Base-by-base conservation (phyloP, 208 protist species). In the Phytomonas sp. region DNA sequence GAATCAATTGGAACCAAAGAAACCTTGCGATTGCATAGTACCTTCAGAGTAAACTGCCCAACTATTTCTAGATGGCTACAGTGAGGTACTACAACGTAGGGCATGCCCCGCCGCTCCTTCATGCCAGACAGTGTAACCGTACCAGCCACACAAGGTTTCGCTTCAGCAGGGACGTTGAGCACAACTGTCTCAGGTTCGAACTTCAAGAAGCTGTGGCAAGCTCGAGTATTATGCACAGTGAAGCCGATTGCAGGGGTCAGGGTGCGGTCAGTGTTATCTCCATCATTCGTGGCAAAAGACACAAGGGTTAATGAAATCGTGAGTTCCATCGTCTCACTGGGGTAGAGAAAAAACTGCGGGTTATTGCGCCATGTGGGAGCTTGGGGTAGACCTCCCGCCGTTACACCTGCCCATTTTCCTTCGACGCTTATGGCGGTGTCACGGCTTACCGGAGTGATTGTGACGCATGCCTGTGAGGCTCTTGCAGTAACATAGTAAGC, bases 41-140 rank as follows among this genome's bases (percentile, higher is more conserved):
- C 85, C 61, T 87, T 74, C 30, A 97, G 70, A 29, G 68, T 64
- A 65, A 92, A 97, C 20, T 67, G 68, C 0, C 78, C 66, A 5
- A 34, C 61, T 32, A 67, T 62, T 30, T 37, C 65, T 13, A 77
- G 62, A 4, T 73, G 17, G 20, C 73, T 76, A 56, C 68, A 77
- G 74, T 87, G 91, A 7, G 89, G 89, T 13, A 97, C 85, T 66
- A 97, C 69, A 31, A 93, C 79, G 77, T 94, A 97, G 32, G 92
- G 90, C 85, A 89, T 88, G 15, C 92, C 92, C 23, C 83, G 81
- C 28, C 90, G 72, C 71, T 84, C 82, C 66, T 70, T 68, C 81
- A 95, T 89, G 43, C 90, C 86, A 6, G 75, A 77, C 43, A 96
- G 62, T n/a, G 77, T 71, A 36, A 79, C 72, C 33, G 68, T 71